phyloP scores from a whole-genome alignment of 163 green algal genomes.

The Chlorella variabilis region DNA sequence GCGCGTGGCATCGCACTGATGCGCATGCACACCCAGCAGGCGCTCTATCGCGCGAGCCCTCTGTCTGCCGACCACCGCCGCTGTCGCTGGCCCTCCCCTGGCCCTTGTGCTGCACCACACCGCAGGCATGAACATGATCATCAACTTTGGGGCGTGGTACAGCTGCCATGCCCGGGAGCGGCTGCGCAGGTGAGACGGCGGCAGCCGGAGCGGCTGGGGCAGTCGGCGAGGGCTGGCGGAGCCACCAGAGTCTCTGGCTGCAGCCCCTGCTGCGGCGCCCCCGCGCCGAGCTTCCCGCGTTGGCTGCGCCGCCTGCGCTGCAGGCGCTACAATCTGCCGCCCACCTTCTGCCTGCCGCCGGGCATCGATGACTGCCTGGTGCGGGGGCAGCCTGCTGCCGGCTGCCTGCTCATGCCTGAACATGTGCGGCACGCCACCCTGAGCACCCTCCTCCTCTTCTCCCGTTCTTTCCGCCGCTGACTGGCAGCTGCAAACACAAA shows the following conservation, averaged over 20 bases:
- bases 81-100: not conserved
- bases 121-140: not conserved
- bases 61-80: not conserved
- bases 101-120: not conserved
- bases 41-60: too few species aligned
- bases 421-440: too few species aligned
- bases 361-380: conserved; percentile 62
- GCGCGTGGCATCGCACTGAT: not conserved
- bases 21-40: too few species aligned
- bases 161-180: conserved; percentile 59
- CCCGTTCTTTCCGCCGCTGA: too few species aligned
- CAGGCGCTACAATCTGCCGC: conserved; percentile 59
- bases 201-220: not conserved
- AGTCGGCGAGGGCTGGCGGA: too few species aligned
- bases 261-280: too few species aligned
- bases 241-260: too few species aligned
- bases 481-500: too few species aligned
- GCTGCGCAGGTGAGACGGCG: conserved; percentile 38
- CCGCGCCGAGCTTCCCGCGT: too few species aligned
- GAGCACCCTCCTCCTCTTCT: too few species aligned
- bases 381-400: too few species aligned
- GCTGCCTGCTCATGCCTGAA: too few species aligned
- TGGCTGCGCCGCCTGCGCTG: not conserved
- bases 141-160: conserved; percentile 58
- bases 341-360: conserved; percentile 49